These are phyloP conservation scores for Polytrichum commune DNA, from an alignment of 225 moss, liverwort and hornwort species.

Conservation along the genomic window DNA sequence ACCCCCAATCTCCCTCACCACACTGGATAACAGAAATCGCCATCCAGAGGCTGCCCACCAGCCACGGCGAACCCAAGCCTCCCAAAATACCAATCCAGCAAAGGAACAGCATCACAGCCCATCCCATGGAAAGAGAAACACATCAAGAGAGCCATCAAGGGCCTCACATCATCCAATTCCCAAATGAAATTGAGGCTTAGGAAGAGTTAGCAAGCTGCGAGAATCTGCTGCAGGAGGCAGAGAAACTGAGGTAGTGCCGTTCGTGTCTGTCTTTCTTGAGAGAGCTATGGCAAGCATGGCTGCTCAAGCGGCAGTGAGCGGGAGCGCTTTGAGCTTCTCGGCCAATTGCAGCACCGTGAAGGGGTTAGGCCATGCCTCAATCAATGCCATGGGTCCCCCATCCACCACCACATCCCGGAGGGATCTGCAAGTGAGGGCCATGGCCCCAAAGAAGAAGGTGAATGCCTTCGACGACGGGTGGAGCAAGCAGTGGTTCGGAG, in stretches of 20 bases:
- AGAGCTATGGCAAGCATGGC: slow-evolving; percentile 45
- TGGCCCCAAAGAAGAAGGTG: slow-evolving; percentile 93
- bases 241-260: too few relatives aligned
- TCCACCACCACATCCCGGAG: slow-evolving; percentile 2
- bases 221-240: too few relatives aligned
- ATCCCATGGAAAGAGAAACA: too few relatives aligned
- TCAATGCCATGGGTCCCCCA: background rate
- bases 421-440: slow-evolving; percentile 52
- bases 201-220: too few relatives aligned
- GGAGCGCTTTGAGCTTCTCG: slow-evolving; percentile 39
- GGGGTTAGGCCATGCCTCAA: slow-evolving; percentile 21
- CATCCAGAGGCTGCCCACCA: background rate
- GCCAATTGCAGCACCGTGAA: slow-evolving; percentile 49
- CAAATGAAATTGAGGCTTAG: too few relatives aligned
- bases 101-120: too few relatives aligned
- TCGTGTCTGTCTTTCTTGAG: too few relatives aligned
- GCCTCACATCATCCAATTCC: too few relatives aligned
- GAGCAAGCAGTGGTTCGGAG: slow-evolving; percentile 99
- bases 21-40: background rate
- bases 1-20: too few relatives aligned
- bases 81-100: background rate
- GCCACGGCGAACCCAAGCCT: background rate
- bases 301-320: slow-evolving; percentile 23
- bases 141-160: too few relatives aligned
- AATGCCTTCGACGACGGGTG: slow-evolving; percentile 81